Evolutionary conservation across 1,139 yeast genomes (phyloP), one percentile per base, ranked within the genome.

Genomic region (Blastobotrys raffinosifermentans): DNA sequence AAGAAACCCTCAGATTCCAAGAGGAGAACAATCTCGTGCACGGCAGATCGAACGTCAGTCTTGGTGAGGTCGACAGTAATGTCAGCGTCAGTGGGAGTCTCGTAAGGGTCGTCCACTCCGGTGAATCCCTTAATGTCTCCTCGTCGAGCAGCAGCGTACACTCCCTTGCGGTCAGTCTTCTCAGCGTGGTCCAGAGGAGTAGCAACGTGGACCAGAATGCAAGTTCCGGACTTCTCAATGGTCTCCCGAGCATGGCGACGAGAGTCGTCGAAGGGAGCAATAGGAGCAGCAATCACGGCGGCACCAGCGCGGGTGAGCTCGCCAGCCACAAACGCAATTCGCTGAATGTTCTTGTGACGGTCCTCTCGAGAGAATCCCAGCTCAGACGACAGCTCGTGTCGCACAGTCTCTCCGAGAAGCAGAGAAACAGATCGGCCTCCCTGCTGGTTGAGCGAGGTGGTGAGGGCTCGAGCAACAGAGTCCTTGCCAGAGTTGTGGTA

Each of bases 261-360:
- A 29, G 67, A 57, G 34, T 57, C 60, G 30, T 59, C 63, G 40
- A 55, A 61, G 20, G 77, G 70, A 26, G 77, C 72, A 45, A 73
- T 67, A 37, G 76, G 73, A 7, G 80, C 74, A 32, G 85, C 74
- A 50, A 89, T 81, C 30, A 89, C 93, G 50, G 95, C 97, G 13
- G 94, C 70, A 39, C 97, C 96, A 21, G 96, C 76, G 58, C 85
- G 78, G 39, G 86, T 85, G 53, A 89, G 75, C 66, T 89, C 96
- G 46, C 81, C 75, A 38, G 89, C 75, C 38, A 82, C 75, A 52
- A 75, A 78, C 9, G 80, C 73, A 42, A 73, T 66, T 39, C 70
- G 61, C 51, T 63, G 66, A 31, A 65, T 50, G 50, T 66, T 64
- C 48, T 54, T 63, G 55, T 58, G 60, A 23, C 70, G 57, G 54